Evolutionary conservation across 176 grass and related monocot species (phyloP), one percentile per base, ranked within the genome.

Genomic region (Alopecurus myosuroides): DNA sequence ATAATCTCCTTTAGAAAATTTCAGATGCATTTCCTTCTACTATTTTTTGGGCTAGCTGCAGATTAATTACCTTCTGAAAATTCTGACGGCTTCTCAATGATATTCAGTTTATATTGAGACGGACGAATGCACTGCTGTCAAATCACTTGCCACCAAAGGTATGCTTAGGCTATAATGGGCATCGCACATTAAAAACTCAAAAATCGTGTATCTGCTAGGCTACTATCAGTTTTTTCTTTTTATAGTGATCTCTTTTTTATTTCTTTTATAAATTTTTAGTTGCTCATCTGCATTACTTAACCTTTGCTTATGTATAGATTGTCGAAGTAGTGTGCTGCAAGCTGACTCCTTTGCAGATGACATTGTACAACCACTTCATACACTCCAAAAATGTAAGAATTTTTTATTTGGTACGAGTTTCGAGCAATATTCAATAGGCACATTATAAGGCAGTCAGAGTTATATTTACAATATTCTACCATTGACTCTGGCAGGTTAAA

Each of bases 91-190:
- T 88, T 77, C 37, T 79, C 37, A 61, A 29, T 92, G n/a, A 86
- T 88, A 83, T 86, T 85, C 89, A 98, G 96, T 98, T 98, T 88
- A 98, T 98, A 88, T 77, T 98, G 89, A 94, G 93, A 77, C 77
- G 96, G 45, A 98, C 96, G 22, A 98, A 98, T 42, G 88, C 93
- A 9, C 85, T 98, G 55, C 74, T 98, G 84, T 98, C 96, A 78
- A 98, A 98, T 89, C 96, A 98, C 88, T 64, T 98, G 70, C 96
- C 96, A 86, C 96, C 96, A 79, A 98, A 98, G 96, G 96, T 98
- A 90, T 72, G 36, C 73, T 85, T 77, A 40, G 7, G 29, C 22
- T 48, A 48, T 78, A 83, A 66, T 80, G 22, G 52, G 30, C 1
- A 17, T 55, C 12, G 11, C 18, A 6, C 36, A 70, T 65, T 74